Percentiles rank a stretch among this genome's conserved stretches.
Evolutionary conservation across 192 early-diverging fungal genomes (phyloP).

Genomic region (Dissophora globulifera): DNA sequence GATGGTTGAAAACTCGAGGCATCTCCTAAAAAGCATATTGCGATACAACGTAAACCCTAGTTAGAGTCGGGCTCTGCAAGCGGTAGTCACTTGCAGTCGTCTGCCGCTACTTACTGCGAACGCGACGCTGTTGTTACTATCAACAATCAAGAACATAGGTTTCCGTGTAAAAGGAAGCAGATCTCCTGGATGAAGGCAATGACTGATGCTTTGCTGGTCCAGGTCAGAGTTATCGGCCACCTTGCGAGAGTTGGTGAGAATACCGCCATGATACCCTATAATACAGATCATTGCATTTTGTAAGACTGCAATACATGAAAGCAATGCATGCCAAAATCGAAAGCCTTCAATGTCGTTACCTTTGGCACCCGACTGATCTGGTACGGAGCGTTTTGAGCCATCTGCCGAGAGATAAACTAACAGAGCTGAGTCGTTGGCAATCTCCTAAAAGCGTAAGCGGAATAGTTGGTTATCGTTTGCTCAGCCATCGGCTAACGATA

Average conservation of each 20-base stretch:
- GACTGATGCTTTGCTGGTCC: constrained; percentile 59
- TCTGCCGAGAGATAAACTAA: constrained; percentile 93
- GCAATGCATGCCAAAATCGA: no score
- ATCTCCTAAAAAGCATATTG: constrained; percentile 64
- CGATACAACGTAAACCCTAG: no score
- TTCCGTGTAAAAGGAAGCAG: constrained; percentile 95
- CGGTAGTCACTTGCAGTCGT: no score
- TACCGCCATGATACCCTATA: constrained; percentile 79
- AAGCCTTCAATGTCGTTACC: no score
- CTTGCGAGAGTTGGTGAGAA: constrained; percentile 77
- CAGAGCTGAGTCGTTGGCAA: constrained; percentile 85
- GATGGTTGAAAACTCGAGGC: constrained; percentile 88
- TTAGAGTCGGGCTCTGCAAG: no score
- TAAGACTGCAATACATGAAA: no score
- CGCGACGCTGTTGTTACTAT: constrained; percentile 87
- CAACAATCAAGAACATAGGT: constrained; percentile 93
- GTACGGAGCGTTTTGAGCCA: constrained; percentile 67
- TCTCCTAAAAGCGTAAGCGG: constrained; percentile 66
- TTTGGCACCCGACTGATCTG: constrained; percentile 51
- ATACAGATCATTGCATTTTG: no score
- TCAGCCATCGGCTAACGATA: background rate
- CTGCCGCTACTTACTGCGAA: constrained; percentile 71
- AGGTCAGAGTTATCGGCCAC: constrained; percentile 61
- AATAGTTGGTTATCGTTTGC: background rate
- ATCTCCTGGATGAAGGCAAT: constrained; percentile 90